Evolutionary conservation across 257 asterid genomes (phyloP).

Genomic region (Solanum commersonii): DNA sequence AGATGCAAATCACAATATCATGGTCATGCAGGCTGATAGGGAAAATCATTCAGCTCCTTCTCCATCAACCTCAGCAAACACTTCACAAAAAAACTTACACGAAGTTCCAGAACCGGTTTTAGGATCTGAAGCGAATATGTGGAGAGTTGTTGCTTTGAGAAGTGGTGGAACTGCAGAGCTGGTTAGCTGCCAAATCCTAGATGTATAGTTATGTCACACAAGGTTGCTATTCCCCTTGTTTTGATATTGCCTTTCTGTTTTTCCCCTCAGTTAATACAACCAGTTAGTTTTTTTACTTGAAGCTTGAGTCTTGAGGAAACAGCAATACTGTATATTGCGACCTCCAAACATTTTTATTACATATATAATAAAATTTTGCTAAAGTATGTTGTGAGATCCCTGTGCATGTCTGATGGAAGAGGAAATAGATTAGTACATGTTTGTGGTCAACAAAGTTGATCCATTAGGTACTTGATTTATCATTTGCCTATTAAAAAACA

Average conservation of each 20-base stretch:
- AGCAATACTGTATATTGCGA: neutral
- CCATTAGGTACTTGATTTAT: neutral
- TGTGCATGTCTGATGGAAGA: neutral
- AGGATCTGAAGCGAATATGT: conserved; percentile 39
- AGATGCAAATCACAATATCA: conserved; percentile 45
- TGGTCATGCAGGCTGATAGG: conserved; percentile 62
- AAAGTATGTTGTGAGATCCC: neutral
- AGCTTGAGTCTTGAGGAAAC: neutral
- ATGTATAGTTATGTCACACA: conserved; percentile 26
- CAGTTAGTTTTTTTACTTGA: neutral
- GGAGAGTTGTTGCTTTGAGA: conserved; percentile 49
- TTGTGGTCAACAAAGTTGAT: neutral
- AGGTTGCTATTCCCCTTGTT: neutral
- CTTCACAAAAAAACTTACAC: conserved; percentile 22
- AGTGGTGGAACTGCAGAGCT: conserved; percentile 65
- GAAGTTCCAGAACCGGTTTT: conserved; percentile 31
- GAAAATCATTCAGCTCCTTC: conserved; percentile 22
- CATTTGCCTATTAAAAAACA: neutral
- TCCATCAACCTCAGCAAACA: conserved; percentile 26
- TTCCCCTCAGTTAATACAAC: neutral
- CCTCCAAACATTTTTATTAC: neutral
- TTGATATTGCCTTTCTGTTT: neutral
- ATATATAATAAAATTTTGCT: neutral
- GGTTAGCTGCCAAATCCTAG: conserved; percentile 72
- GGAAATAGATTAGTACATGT: neutral